Evolutionary conservation across 176 grass and related monocot genomes (phyloP), one percentile per base, ranked within the genome.

Genomic region (Metroxylon sagu): DNA sequence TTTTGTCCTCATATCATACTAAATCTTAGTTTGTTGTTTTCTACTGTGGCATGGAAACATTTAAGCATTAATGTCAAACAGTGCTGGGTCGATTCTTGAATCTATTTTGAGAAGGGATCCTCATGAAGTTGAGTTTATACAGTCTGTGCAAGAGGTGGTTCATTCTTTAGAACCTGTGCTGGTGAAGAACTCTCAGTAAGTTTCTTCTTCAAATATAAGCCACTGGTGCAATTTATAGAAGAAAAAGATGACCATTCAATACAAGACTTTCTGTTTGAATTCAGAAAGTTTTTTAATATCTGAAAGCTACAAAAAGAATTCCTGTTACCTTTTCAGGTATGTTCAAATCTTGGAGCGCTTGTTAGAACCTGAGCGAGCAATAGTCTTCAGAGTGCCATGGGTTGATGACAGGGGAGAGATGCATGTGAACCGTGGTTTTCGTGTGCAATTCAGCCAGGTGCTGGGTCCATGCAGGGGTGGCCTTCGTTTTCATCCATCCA

Each of bases 371-470:
- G 94, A 98, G 56, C 78, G 85, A 81, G 81, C 71, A 21, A 71
- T 98, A 68, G 61, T 98, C n/a, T 98, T 98, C 71, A 88, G 94
- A 85, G 94, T 98, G 51, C 87, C 94, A 68, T 98, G 94, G 94
- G 65, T 93, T 76, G 94, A 93, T 83, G 94, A 93, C 27, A 85
- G 71, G 76, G 88, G 94, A 4, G 88, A 93, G 66, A 68, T 67
- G 67, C 94, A 93, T 89, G 79, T 93, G 25, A 93, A 93, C 76
- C 68, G 94, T 62, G 94, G 94, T 19, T 98, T 93, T 48, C 84
- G 94, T 14, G 94, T 89, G 61, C 88, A 98, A 61, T 98, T 98
- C 73, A 89, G 85, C 76, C 87, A 98, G 72, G 88, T 67, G 4
- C 74, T 98, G 83, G 94, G 94, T 74, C 94, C 94, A 52, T 92